Evolutionary conservation across 306 rosid genomes (phyloP).

Genomic region (Styphnolobium japonicum): DNA sequence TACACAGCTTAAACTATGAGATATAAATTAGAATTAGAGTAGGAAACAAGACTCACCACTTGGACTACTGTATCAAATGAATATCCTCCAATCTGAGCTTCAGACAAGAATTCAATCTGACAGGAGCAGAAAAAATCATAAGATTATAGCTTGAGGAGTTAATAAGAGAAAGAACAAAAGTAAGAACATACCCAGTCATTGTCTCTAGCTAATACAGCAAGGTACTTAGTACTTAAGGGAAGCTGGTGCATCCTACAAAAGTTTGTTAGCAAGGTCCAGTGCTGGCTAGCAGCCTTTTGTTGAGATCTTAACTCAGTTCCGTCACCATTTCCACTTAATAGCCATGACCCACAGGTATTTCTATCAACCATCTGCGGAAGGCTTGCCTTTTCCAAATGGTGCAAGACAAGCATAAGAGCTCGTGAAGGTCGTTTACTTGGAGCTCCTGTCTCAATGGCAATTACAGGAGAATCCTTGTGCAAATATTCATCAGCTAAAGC

Average conservation of each 20-base stretch:
- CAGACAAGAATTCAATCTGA: constrained; percentile 91
- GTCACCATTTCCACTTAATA: constrained; percentile 70
- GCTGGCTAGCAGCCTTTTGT: constrained; percentile 88
- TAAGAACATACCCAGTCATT: constrained; percentile 80
- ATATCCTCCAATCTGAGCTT: constrained; percentile 92
- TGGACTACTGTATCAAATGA: constrained; percentile 71
- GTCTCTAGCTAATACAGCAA: constrained; percentile 82
- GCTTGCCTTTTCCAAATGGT: constrained; percentile 84
- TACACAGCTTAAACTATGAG: neutral
- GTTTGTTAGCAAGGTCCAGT: constrained; percentile 80
- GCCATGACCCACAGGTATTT: constrained; percentile 85
- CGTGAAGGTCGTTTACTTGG: constrained; percentile 58
- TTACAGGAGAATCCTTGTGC: constrained; percentile 54
- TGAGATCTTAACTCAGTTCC: constrained; percentile 83
- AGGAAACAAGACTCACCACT: constrained; percentile 50
- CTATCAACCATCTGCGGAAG: constrained; percentile 62
- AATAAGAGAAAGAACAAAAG: constrained; percentile 16
- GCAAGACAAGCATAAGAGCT: constrained; percentile 68
- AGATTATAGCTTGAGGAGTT: constrained; percentile 13
- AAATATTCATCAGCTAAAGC: constrained; percentile 84
- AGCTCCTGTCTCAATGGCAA: constrained; percentile 38
- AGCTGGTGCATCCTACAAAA: constrained; percentile 89
- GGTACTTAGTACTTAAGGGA: constrained; percentile 85
- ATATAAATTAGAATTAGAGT: constrained; percentile 8
- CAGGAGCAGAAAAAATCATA: constrained; percentile 25